Base-by-base conservation (phyloP, 1,284 basidiomycete species). In the Rhodotorula mucilaginosa region DNA sequence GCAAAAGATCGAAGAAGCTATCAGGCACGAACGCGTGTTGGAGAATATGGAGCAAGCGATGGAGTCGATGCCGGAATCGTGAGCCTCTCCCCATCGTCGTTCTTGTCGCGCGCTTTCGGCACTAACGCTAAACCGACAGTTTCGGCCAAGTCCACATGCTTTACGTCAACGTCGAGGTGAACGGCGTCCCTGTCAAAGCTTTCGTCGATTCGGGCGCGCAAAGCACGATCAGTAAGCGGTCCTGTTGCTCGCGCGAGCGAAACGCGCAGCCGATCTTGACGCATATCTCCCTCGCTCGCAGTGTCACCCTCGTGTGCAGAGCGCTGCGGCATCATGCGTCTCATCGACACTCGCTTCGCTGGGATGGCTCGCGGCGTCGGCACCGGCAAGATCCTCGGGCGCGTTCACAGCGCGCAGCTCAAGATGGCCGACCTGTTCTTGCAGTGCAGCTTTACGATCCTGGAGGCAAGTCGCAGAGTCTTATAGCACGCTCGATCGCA, bases 161-260 rank as follows among this genome's bases (percentile, higher is more conserved):
- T 63, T 99, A 96, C 70, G 78, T 84, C 75, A 78, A 84, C 63
- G 89, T 96, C 0, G 94, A 97, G 79, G 93, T 99, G 5, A 99
- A 99, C 78, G 91, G 91, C 0, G 86, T 87, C 65, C 88, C 89
- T 1, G 88, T 98, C 51, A 97, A 95, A 80, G 97, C 97, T 0
- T 99, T 99, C 79, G 97, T 99, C 34, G 96, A 99, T 80, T 96
- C 93, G 75, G 96, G 96, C 39, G 96, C 97, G 5, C 97, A 99
- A 78, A 88, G 89, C 67, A 98, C 96, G 0, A 97, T 98, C 83
- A 97, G 93, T 95, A 75, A 80, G 39, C 39, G 39, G 91, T 83
- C 23, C 39, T 6, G 15, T n/a, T 61, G 46, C 59, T n/a, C 7
- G 29, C 1, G 34, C 58, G 15, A 2, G 31, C 21, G 5, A 29